phyloP scores from a whole-genome alignment of 495 filamentous ascomycete species.

The Penicillium maclennaniae region DNA sequence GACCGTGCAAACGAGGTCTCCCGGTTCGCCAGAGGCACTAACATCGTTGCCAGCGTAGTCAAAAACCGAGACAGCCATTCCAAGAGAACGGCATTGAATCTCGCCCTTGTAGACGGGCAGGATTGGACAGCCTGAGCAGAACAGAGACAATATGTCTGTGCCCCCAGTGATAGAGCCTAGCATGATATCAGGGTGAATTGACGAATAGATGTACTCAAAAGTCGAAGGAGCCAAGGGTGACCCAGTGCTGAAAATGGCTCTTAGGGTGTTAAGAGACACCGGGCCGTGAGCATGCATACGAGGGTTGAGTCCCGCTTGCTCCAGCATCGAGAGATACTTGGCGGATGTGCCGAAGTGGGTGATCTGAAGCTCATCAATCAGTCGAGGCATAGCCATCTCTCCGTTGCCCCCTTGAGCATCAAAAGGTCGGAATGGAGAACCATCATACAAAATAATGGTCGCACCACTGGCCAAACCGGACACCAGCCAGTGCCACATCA shows the following conservation, averaged over 20 bases:
- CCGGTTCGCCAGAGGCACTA: constrained; percentile 58
- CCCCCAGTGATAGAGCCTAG: constrained; percentile 83
- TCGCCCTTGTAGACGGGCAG: constrained; percentile 84
- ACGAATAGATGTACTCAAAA: constrained; percentile 80
- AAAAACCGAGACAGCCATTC: constrained; percentile 82
- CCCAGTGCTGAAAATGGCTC: constrained; percentile 88
- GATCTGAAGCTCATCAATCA: constrained; percentile 68
- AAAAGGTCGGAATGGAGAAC: constrained; percentile 74
- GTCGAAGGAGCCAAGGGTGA: constrained; percentile 89
- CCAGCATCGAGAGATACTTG: constrained; percentile 87
- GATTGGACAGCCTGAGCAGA: constrained; percentile 80
- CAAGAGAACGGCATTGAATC: constrained; percentile 84
- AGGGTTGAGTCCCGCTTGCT: constrained; percentile 72
- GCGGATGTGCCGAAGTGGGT: constrained; percentile 92
- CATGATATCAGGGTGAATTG: constrained; percentile 71
- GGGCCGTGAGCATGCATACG: constrained; percentile 43
- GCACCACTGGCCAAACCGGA: constrained; percentile 75
- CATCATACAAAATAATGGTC: constrained; percentile 82
- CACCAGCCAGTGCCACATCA: constrained; percentile 98
- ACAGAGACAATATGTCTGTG: constrained; percentile 92
- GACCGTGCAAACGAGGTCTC: constrained; percentile 84
- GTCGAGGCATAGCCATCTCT: constrained; percentile 64
- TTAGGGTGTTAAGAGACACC: constrained; percentile 53
- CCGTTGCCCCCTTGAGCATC: constrained; percentile 49
- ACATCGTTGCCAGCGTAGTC: constrained; percentile 56